phyloP scores from a whole-genome alignment of 2,329 filamentous ascomycete genomes.

The Ceratocystis variospora region DNA sequence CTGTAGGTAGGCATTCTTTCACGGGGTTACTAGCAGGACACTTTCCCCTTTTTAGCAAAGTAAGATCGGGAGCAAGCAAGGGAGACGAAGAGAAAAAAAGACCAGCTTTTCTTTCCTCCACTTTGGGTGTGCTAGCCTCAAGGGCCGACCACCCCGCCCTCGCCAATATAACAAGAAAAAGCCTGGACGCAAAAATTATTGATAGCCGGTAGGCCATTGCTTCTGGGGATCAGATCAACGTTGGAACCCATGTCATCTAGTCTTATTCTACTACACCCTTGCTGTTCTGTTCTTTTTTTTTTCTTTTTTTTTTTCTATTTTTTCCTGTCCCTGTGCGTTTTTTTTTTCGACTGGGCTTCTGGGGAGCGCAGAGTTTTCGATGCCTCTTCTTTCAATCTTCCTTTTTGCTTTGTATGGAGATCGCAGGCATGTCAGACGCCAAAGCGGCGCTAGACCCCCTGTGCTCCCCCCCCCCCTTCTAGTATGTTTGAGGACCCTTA shows the following conservation, averaged over 20 bases:
- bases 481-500: not conserved
- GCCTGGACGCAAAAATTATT: conserved; percentile 6
- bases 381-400: conserved; percentile 7
- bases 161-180: conserved; percentile 8
- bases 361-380: conserved; percentile 2
- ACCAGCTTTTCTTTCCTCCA: not conserved
- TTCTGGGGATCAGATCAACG: conserved; percentile 4
- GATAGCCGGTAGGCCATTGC: conserved; percentile 7
- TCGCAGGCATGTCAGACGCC: conserved; percentile 5
- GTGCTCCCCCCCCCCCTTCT: not conserved
- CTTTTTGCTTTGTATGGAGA: conserved; percentile 7
- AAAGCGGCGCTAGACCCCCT: not conserved
- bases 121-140: not conserved
- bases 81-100: not conserved
- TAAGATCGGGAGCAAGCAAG: not conserved
- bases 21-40: not conserved
- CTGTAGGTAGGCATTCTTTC: not conserved
- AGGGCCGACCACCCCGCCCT: conserved; percentile 3
- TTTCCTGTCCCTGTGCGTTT: conserved; percentile 1
- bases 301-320: not conserved
- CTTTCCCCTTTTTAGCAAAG: not conserved
- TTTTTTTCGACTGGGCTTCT: not conserved
- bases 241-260: conserved; percentile 5
- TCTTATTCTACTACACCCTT: not conserved
- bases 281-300: not conserved